Conservation (phyloP, 768 basidiomycete genomes). For the Boletus barrowsii region DNA sequence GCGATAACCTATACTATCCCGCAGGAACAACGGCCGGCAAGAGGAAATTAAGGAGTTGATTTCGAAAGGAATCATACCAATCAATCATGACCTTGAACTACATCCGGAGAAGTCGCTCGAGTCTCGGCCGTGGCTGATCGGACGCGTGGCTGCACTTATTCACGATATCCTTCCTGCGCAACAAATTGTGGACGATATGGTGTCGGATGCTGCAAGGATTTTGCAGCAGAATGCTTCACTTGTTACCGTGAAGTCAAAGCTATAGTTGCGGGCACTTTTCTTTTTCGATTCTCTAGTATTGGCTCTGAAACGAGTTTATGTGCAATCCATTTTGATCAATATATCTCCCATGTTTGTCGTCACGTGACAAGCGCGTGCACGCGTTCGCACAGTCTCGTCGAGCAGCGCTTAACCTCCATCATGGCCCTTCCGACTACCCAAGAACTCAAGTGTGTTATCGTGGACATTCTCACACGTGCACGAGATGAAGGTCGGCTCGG, state of each 20-base stretch:
- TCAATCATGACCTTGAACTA: slow-evolving; percentile 64
- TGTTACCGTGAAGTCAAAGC: slow-evolving; percentile 46
- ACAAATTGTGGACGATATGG: slow-evolving; percentile 80
- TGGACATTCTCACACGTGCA: slow-evolving; percentile 23
- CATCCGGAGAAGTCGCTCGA: slow-evolving; percentile 77
- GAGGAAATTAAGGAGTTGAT: slow-evolving; percentile 82
- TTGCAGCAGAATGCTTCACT: slow-evolving; percentile 40
- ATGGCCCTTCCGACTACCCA: slow-evolving; percentile 16
- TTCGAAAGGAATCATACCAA: slow-evolving; percentile 78
- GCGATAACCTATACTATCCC: not conserved
- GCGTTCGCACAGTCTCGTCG: not conserved
- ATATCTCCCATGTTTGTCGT: not conserved
- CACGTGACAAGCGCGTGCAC: slow-evolving; percentile 14
- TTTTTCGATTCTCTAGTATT: too few species aligned
- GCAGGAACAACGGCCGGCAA: slow-evolving; percentile 73
- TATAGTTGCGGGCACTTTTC: slow-evolving; percentile 30
- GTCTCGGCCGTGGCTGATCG: slow-evolving; percentile 77
- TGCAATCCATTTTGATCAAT: too few species aligned
- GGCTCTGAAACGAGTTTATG: too few species aligned
- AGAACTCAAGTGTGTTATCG: slow-evolving; percentile 18
- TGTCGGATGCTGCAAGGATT: slow-evolving; percentile 51
- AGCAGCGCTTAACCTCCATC: not conserved
- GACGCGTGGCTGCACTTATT: slow-evolving; percentile 72
- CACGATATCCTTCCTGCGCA: slow-evolving; percentile 79
- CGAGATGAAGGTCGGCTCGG: slow-evolving; percentile 19